Evolutionary conservation across 441 rosid genomes (phyloP), one percentile per base, ranked within the genome.

Genomic region (Erodium texanum): DNA sequence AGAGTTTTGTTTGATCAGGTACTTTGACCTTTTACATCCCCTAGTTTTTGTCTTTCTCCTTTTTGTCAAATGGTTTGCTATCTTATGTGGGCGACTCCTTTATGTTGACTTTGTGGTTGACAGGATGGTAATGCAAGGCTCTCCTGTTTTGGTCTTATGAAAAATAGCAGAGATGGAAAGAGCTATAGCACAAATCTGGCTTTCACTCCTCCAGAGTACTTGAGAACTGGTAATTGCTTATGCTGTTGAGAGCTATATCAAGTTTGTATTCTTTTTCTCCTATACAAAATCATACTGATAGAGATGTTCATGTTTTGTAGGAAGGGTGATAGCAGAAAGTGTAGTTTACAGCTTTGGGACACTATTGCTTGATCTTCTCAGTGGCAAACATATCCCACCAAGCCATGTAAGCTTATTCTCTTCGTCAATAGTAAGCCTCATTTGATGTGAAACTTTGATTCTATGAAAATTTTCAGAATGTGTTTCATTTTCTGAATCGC

Each of bases 171-270:
- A 74, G 96, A 93, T 68, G 98, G 98, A 69, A 93, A 89, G 84
- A 93, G 98, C 80, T 93, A 93, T 70, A 93, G 98, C 70, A 93
- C 97, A 15, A 93, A 93, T 80, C 81, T 93, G 85, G 98, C 98
- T 70, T 93, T 93, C 78, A 93, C 98, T 64, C 98, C 98, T 64
- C 97, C 98, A 0, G 98, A 93, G 72, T 93, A 90, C 79, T 72
- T 93, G 82, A 85, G 98, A 73, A 93, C 98, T 63, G 98, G 98
- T 90, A 77, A 74, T 64, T 27, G 20, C 22, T 29, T 41, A 67
- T 43, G 23, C 63, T 66, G 11, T 56, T 62, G 65, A 45, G 61
- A 24, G 10, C 16, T 12, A 43, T 43, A 43, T 45, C 16, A 34
- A 34, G 18, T 45, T 45, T 10, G 3, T 12, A 45, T 45, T 12